Evolutionary conservation across 805 yeast genomes (phyloP), one percentile per base, ranked within the genome.

Genomic region (Candida taoyuanica): DNA sequence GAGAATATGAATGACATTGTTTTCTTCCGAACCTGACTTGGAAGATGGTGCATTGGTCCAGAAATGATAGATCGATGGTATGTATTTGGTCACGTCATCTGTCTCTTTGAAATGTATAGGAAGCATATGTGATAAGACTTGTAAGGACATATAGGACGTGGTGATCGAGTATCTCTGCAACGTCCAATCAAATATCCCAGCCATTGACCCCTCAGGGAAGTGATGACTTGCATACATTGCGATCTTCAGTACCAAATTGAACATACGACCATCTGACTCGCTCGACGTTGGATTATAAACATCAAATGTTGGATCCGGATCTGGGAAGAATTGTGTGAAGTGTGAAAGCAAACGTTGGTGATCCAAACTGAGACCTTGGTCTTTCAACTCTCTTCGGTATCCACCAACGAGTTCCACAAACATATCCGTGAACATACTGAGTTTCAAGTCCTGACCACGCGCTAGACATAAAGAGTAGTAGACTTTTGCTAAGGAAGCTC

Each of bases 391-490:
- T 2, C 52, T 51, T 8, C 60, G 55, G 36, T 56, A 62, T 24
- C 60, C 59, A 3, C 53, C 68, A 11, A 82, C 73, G 35, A 91
- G 65, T 2, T 68, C 54, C 33, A 73, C 72, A 43, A 87, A 79
- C 49, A 81, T 70, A 29, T 74, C 74, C 7, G 77, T 73, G 56
- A 81, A 86, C 35, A 79, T 65, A 17, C 68, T 72, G 34, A 81
- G 58, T 37, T 79, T 74, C 17, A 81, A 53, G 23, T 70, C 70
- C 50, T 86, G 95, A 6, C 93, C 88, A 29, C 86, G 73, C 2
- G 82, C 75, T 19, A 88, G 62, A 27, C 85, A 70, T 18, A 93
- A 67, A 14, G 83, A 75, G 52, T 78, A 88, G 55, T 76, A 89
- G 2, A 85, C 84, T 39, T 68, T 67, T 1, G 86, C 78, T 29